Evolutionary conservation across 2,329 filamentous ascomycete species (phyloP), one percentile per base, ranked within the genome.

Genomic region (Apiospora saccharicola): DNA sequence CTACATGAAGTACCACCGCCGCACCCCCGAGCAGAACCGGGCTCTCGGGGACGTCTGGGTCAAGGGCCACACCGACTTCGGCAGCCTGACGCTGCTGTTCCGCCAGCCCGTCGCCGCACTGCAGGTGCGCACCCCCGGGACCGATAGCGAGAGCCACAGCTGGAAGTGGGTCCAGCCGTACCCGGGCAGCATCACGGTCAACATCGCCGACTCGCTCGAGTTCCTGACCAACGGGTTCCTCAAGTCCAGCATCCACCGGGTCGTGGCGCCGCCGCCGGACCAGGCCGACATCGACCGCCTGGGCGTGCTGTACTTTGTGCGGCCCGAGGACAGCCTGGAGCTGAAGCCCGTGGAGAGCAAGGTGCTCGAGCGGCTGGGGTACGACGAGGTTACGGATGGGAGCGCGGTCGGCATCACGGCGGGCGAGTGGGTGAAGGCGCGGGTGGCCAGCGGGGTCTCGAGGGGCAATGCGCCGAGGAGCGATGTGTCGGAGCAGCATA

Each of bases 31-130:
- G 22, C 83, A 85, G 43, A 88, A 87, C 77, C 61, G 74, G 13
- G 76, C 75, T 37, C 75, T 81, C 4, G 79, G 79, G 0, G 80
- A 83, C 41, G 72, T 83, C 22, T 84, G 80, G 79, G 78, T 81
- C 0, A 79, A 81, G 16, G 81, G 82, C 0, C 88, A 90, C 76
- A 90, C 88, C 0, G 88, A 90, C 74, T 83, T 89, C 49, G 88
- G 88, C 0, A 88, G 84, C 0, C 77, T 90, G 12, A 90, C 89
- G 0, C 81, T 90, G 12, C 83, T 90, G 0, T 90, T 90, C 80
- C 84, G 86, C 0, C 89, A 90, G 73, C 88, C 88, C 0, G 85
- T 90, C 14, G 86, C 87, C 0, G 88, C 86, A 2, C 80, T 90
- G 30, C 88, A 90, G 76, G 86, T 90, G 30, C 83, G 83, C n/a